Evolutionary conservation across 139 green algal species (phyloP).

Genomic region (Chlorella sp.): DNA sequence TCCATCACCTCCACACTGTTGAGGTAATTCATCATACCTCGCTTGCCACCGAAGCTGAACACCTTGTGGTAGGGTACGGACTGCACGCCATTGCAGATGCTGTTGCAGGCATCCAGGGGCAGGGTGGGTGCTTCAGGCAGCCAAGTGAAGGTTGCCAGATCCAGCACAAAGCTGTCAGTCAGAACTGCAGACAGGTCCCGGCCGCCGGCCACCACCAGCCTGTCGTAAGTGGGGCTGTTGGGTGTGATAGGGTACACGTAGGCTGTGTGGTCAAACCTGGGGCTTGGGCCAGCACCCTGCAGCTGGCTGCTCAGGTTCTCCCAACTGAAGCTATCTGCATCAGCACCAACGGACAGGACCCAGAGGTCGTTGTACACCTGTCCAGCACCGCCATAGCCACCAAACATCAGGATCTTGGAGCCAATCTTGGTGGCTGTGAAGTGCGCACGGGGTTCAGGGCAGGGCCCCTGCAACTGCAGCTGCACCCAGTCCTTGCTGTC

Average conservation of each 20-base stretch:
- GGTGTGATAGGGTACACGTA: slow-evolving; percentile 50
- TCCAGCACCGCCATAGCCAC: slow-evolving; percentile 71
- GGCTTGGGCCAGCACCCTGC: slow-evolving; percentile 25
- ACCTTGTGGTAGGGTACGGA: slow-evolving; percentile 82
- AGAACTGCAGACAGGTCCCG: slow-evolving; percentile 65
- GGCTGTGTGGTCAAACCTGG: slow-evolving; percentile 69
- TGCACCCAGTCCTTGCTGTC: slow-evolving; percentile 47
- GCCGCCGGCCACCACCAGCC: slow-evolving; percentile 76
- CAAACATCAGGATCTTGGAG: slow-evolving; percentile 65
- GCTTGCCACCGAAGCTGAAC: slow-evolving; percentile 78
- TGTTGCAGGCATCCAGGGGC: slow-evolving; percentile 64
- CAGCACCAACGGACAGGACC: slow-evolving; percentile 41
- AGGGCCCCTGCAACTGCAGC: slow-evolving; percentile 23
- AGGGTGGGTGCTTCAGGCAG: slow-evolving; percentile 42
- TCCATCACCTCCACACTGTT: slow-evolving; percentile 72
- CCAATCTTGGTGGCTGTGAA: slow-evolving; percentile 64
- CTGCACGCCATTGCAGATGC: slow-evolving; percentile 64
- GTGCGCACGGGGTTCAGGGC: slow-evolving; percentile 62
- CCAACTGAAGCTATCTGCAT: slow-evolving; percentile 41
- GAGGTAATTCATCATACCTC: slow-evolving; percentile 66
- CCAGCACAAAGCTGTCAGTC: slow-evolving; percentile 65
- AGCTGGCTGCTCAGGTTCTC: slow-evolving; percentile 31
- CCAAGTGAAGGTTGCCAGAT: slow-evolving; percentile 67
- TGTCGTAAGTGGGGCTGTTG: slow-evolving; percentile 59
- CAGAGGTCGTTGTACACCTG: slow-evolving; percentile 72